Conservation (phyloP, 2,329 filamentous ascomycete genomes). For the Sporothrix humicola region DNA sequence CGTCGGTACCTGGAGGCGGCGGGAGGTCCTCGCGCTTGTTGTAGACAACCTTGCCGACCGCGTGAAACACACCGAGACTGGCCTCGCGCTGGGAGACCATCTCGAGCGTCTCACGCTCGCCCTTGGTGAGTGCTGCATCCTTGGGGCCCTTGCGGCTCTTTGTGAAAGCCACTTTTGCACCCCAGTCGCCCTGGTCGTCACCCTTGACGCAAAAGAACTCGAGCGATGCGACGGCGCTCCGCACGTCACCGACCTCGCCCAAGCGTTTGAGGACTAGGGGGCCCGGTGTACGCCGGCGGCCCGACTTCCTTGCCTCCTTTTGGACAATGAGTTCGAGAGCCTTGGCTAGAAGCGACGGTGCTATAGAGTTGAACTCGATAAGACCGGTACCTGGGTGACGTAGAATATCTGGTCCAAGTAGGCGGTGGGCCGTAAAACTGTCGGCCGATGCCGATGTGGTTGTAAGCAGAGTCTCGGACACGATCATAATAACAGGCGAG, state of each 20-base stretch:
- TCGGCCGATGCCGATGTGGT: constrained; percentile 85
- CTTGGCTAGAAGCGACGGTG: constrained; percentile 82
- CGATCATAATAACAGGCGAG: constrained; percentile 82
- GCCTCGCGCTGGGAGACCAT: constrained; percentile 85
- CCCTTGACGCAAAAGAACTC: constrained; percentile 90
- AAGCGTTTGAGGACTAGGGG: constrained; percentile 78
- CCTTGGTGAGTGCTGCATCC: constrained; percentile 68
- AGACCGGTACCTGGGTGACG: constrained; percentile 77
- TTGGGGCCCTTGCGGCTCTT: constrained; percentile 69
- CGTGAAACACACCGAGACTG: constrained; percentile 92
- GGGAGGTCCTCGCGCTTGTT: constrained; percentile 78
- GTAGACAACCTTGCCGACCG: constrained; percentile 93
- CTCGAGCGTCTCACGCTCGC: constrained; percentile 79
- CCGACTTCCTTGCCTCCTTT: constrained; percentile 83
- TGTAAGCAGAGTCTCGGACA: constrained; percentile 88
- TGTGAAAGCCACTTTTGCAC: constrained; percentile 72
- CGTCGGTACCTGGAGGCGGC: constrained; percentile 46
- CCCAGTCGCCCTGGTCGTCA: constrained; percentile 75
- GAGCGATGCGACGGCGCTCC: constrained; percentile 88
- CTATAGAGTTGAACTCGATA: constrained; percentile 93
- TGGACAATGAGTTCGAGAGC: constrained; percentile 80
- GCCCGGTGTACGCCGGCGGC: constrained; percentile 75
- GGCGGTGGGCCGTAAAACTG: constrained; percentile 88
- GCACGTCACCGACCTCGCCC: constrained; percentile 86
- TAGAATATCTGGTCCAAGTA: constrained; percentile 85